These are phyloP conservation scores for Cytospora schulzeri DNA, from an alignment of 2,329 filamentous ascomycete species.

Conservation along the genomic window DNA sequence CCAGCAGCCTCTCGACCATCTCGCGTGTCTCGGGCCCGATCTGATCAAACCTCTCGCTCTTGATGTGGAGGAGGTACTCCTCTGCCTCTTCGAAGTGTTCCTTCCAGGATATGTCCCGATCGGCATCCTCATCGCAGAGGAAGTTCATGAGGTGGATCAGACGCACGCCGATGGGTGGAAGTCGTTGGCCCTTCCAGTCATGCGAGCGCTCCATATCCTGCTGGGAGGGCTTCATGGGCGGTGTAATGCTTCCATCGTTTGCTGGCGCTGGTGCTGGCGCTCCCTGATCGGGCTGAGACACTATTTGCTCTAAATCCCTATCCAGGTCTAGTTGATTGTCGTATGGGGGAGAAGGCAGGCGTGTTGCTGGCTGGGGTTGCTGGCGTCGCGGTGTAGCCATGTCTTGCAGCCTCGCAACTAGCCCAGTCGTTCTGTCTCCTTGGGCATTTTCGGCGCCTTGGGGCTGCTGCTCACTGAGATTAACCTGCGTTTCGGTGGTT, in stretches of 20 bases:
- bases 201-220: slow-evolving; percentile 11
- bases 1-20: slow-evolving; percentile 36
- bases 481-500: neutral
- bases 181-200: slow-evolving; percentile 31
- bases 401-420: neutral
- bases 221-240: neutral
- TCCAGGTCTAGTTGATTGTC: neutral
- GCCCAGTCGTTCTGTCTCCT: neutral
- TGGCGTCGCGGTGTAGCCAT: neutral
- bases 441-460: neutral
- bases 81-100: slow-evolving; percentile 40
- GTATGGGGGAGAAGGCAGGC: neutral
- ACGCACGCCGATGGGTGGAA: slow-evolving; percentile 38
- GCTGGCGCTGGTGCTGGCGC: neutral
- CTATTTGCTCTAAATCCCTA: neutral
- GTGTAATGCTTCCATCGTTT: neutral
- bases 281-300: neutral
- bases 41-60: slow-evolving; percentile 31
- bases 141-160: slow-evolving; percentile 45
- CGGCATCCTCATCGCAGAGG: slow-evolving; percentile 51
- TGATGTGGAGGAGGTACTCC: slow-evolving; percentile 44
- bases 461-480: neutral
- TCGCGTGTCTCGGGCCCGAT: slow-evolving; percentile 31
- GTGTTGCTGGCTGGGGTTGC: neutral
- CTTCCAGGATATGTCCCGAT: slow-evolving; percentile 45